Percentiles rank a stretch among this genome's conserved stretches.
Conservation (phyloP, 106 monocot genomes). For the Narthecium ossifragum region DNA sequence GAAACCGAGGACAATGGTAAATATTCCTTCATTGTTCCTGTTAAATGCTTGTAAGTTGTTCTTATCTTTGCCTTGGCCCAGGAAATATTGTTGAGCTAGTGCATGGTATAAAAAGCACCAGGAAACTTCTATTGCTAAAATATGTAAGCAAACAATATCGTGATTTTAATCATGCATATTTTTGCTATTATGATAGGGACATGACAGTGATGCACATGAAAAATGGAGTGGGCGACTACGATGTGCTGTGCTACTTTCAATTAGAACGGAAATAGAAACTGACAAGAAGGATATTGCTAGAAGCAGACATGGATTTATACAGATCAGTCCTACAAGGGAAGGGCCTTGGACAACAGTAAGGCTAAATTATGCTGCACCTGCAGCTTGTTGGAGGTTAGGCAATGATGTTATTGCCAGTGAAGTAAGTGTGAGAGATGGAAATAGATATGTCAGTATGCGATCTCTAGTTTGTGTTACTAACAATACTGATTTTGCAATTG, state of each 20-base stretch:
- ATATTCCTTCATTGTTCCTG: background rate
- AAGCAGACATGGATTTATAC: conserved; percentile 60
- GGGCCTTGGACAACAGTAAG: conserved; percentile 97
- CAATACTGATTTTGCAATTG: conserved; percentile 66
- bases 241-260: conserved; percentile 56
- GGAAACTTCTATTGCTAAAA: background rate
- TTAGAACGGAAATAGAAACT: conserved; percentile 28
- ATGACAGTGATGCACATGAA: conserved; percentile 14
- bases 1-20: conserved; percentile 41
- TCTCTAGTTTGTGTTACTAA: conserved; percentile 86
- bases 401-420: conserved; percentile 93
- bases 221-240: conserved; percentile 54
- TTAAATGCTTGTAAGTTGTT: background rate
- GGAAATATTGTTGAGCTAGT: too few relatives aligned
- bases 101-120: too few relatives aligned
- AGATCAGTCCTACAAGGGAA: conserved; percentile 77
- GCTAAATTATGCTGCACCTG: conserved; percentile 83
- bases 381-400: conserved; percentile 93
- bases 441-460: conserved; percentile 78
- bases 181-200: conserved; percentile 32
- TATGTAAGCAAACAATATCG: background rate
- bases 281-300: conserved; percentile 17
- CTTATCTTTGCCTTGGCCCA: too few relatives aligned
- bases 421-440: conserved; percentile 71
- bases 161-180: background rate